Percentiles rank a stretch among this genome's conserved stretches.
These are phyloP conservation scores for Cladobotryum protrusum DNA, from an alignment of 2,329 filamentous ascomycete species.

Conservation along the genomic window DNA sequence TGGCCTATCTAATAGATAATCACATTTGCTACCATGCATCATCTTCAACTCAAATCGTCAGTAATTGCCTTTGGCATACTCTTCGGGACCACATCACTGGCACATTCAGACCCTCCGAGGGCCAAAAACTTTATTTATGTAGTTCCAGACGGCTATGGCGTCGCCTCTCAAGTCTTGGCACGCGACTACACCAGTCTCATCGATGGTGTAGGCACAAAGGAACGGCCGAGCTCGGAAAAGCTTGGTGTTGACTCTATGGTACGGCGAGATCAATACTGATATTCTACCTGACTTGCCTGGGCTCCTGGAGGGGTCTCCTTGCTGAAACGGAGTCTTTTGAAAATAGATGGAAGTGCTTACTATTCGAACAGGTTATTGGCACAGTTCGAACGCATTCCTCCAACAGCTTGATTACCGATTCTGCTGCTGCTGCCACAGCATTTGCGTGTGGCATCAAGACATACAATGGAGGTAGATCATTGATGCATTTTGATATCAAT, in stretches of 20 bases:
- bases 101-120: background rate
- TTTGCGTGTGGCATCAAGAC: slow-evolving; percentile 20
- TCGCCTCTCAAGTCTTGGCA: slow-evolving; percentile 25
- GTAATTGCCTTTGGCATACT: background rate
- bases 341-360: background rate
- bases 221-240: slow-evolving; percentile 13
- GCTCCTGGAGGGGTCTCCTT: background rate
- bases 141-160: slow-evolving; percentile 26
- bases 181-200: slow-evolving; percentile 17
- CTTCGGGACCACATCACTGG: background rate
- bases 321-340: slow-evolving; percentile 1
- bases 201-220: slow-evolving; percentile 14
- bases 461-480: slow-evolving; percentile 17
- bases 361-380: slow-evolving; percentile 9
- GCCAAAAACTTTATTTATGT: slow-evolving; percentile 29
- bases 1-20: too few species aligned
- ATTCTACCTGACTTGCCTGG: too few species aligned
- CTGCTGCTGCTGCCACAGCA: slow-evolving; percentile 19
- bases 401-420: slow-evolving; percentile 20
- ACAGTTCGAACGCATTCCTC: slow-evolving; percentile 17
- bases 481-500: too few species aligned
- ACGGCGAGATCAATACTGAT: background rate
- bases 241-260: slow-evolving; percentile 19
- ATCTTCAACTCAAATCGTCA: too few species aligned
- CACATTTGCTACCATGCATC: too few species aligned